Conservation (phyloP, 192 early-diverging fungal species). For the Bifiguratus adelaidae region DNA sequence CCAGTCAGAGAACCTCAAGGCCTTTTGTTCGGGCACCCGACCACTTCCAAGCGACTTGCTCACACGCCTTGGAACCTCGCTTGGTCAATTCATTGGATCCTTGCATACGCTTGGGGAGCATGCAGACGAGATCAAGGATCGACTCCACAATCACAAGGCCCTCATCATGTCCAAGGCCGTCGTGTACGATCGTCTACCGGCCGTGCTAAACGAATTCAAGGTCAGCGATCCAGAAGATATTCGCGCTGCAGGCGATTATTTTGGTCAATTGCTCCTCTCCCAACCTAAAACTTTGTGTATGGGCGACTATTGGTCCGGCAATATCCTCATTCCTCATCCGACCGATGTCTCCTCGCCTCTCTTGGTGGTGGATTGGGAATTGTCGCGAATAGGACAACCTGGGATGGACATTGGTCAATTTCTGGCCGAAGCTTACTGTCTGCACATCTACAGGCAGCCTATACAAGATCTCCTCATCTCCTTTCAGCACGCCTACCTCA, state of each 20-base stretch:
- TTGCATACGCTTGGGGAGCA: conserved; percentile 16
- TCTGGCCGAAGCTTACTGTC: conserved; percentile 16
- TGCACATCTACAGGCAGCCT: conserved; percentile 22
- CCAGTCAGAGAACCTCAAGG: conserved; percentile 14
- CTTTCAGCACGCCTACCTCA: conserved; percentile 17
- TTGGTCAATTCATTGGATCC: conserved; percentile 22
- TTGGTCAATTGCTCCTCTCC: conserved; percentile 16
- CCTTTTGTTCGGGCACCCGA: conserved; percentile 10
- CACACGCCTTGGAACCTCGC: conserved; percentile 13
- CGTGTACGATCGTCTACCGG: conserved; percentile 16
- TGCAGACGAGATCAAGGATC: conserved; percentile 10
- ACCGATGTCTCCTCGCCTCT: conserved; percentile 5
- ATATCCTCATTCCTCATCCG: conserved; percentile 12
- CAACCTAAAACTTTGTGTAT: conserved; percentile 21
- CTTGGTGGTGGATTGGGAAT: conserved; percentile 23
- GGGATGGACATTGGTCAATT: conserved; percentile 26
- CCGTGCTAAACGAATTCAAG: conserved; percentile 5
- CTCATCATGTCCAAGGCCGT: conserved; percentile 10
- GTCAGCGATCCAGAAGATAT: conserved; percentile 12
- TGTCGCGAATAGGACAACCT: conserved; percentile 18
- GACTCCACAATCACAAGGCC: conserved; percentile 14
- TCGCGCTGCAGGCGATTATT: conserved; percentile 15
- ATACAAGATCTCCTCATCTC: conserved; percentile 14
- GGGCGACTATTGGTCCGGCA: conserved; percentile 26
- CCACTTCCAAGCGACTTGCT: conserved; percentile 13